A percentile compares a stretch with the other conserved stretches of the same genome.
Conservation (phyloP, 228 moss, liverwort and hornwort species). For the Sphagnum magellanicum region DNA sequence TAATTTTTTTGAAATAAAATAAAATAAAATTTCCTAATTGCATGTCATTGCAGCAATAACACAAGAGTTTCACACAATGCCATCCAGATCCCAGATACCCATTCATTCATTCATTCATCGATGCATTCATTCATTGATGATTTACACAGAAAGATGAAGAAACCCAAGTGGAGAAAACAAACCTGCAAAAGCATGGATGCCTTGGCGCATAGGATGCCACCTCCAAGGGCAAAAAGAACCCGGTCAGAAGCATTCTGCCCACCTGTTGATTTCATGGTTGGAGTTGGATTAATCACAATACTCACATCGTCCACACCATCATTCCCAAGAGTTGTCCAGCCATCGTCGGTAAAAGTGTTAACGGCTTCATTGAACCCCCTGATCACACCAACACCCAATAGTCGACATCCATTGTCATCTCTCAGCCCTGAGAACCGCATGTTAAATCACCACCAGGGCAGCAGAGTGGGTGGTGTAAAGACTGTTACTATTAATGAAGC, state of each 20-base stretch:
- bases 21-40: too few relatives aligned
- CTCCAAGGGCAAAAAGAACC: constrained; percentile 81
- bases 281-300: constrained; percentile 77
- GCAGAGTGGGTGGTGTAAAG: too few relatives aligned
- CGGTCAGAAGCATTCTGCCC: constrained; percentile 79
- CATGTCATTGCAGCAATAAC: too few relatives aligned
- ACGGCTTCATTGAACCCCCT: constrained; percentile 98
- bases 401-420: too few relatives aligned
- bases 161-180: not conserved
- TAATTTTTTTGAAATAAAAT: not conserved
- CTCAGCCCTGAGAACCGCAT: too few relatives aligned
- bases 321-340: constrained; percentile 75
- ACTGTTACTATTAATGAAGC: too few relatives aligned
- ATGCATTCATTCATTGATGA: too few relatives aligned
- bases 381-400: constrained; percentile 14
- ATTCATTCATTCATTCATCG: too few relatives aligned
- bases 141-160: too few relatives aligned
- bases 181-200: constrained; percentile 97
- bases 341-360: constrained; percentile 89
- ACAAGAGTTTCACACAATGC: too few relatives aligned
- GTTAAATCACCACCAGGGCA: too few relatives aligned
- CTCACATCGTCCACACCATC: constrained; percentile 96
- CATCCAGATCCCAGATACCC: too few relatives aligned
- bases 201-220: constrained; percentile 95
- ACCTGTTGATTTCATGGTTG: constrained; percentile 74